Percentiles rank a stretch among this genome's conserved stretches.
Evolutionary conservation across 2,329 filamentous ascomycete species (phyloP).

Genomic region (Chrysoporthe puriensis): DNA sequence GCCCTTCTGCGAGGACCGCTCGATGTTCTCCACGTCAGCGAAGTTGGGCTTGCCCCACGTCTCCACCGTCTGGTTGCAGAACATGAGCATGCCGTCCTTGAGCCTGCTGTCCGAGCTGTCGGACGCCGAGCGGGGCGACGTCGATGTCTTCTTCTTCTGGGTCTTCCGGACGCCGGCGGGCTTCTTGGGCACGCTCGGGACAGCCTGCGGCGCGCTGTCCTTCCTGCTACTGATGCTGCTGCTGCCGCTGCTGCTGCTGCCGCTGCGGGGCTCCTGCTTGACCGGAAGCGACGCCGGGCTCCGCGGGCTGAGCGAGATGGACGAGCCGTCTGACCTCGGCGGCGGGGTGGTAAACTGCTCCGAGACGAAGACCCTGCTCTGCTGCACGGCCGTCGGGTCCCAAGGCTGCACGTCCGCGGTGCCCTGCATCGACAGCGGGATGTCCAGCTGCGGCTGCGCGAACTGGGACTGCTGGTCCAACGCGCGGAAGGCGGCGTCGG

Average conservation of each 20-base stretch:
- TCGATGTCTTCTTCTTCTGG: constrained; percentile 46
- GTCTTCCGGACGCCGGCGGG: constrained; percentile 19
- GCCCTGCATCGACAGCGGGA: constrained; percentile 44
- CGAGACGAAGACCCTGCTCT: constrained; percentile 41
- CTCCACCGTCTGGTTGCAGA: constrained; percentile 47
- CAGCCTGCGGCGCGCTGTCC: neutral
- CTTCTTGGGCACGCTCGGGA: constrained; percentile 12
- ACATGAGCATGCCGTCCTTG: constrained; percentile 58
- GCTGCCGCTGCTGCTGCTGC: constrained; percentile 6
- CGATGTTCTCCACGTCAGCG: constrained; percentile 56
- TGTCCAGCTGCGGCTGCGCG: constrained; percentile 38
- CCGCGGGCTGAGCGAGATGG: constrained; percentile 25
- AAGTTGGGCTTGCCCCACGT: constrained; percentile 51
- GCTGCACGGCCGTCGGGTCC: constrained; percentile 43
- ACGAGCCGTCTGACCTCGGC: constrained; percentile 18
- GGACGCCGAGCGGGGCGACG: constrained; percentile 23
- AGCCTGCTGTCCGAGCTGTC: constrained; percentile 49
- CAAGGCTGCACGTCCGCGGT: constrained; percentile 46
- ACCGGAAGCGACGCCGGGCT: constrained; percentile 35
- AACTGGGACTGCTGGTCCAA: constrained; percentile 32
- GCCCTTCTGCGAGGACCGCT: constrained; percentile 56
- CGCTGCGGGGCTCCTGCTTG: constrained; percentile 31
- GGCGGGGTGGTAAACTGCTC: constrained; percentile 41
- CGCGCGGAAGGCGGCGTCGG: constrained; percentile 20
- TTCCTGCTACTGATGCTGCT: constrained; percentile 12